phyloP scores from a whole-genome alignment of 2,329 filamentous ascomycete species.

The Fusarium illudens region DNA sequence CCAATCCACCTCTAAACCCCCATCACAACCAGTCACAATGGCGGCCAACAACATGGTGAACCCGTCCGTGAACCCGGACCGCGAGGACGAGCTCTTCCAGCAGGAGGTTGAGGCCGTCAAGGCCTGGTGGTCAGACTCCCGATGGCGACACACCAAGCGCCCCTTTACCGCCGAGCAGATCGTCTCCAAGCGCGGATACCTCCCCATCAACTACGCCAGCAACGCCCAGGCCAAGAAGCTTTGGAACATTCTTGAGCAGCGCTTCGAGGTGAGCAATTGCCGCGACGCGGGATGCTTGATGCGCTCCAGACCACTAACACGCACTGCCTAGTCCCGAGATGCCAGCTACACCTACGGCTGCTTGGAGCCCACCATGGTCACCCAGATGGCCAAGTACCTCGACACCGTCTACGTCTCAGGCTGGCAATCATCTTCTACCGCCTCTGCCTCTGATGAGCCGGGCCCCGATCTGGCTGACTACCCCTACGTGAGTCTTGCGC shows the following conservation, averaged over 20 bases:
- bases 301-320: not conserved
- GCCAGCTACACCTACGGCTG: constrained; percentile 97
- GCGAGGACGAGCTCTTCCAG: constrained; percentile 74
- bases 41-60: constrained; percentile 70
- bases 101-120: constrained; percentile 89
- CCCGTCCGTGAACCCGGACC: constrained; percentile 62
- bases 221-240: constrained; percentile 92
- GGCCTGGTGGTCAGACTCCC: constrained; percentile 90
- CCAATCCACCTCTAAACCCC: not conserved
- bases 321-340: constrained; percentile 70
- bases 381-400: constrained; percentile 98
- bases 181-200: constrained; percentile 89
- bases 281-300: not conserved
- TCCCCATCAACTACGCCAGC: constrained; percentile 92
- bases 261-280: constrained; percentile 76
- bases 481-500: constrained; percentile 72
- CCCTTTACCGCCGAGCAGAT: constrained; percentile 97
- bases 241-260: constrained; percentile 86
- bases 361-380: constrained; percentile 97
- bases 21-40: constrained; percentile 50
- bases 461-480: constrained; percentile 98
- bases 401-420: constrained; percentile 99
- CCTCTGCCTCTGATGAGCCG: constrained; percentile 92
- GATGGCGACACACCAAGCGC: constrained; percentile 93
- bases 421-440: constrained; percentile 98